Evolutionary conservation across 2,329 filamentous ascomycete genomes (phyloP), one percentile per base, ranked within the genome.

Genomic region (Pseudogymnoascus sp.): DNA sequence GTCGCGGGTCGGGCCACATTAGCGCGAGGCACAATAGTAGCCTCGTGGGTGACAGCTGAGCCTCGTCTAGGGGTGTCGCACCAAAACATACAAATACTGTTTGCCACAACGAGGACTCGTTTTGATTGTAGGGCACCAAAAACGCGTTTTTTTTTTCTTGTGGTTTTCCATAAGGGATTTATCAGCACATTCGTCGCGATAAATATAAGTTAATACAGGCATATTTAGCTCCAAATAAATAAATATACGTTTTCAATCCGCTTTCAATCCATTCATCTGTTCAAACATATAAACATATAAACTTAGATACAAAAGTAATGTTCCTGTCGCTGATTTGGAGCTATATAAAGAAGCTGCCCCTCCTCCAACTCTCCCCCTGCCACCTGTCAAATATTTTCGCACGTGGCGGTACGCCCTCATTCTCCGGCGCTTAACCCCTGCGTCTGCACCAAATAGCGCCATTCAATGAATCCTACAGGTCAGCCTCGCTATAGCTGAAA

Each of bases 1-100:
- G 50, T 56, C 50, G 50, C 29, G 50, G 50, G 26, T 56, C 50
- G 50, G 50, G 50, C 50, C 50, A 56, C 29, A 56, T 26, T 56
- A 56, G 50, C 50, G 50, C 50, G 11, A 56, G 50, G 50, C 50
- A 35, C 29, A 56, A 56, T 56, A 10, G 1, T 35, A 56, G 50
- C 50, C 50, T 56, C 14, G 50, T 19, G 50, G 29, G 6, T 56
- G 50, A 56, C 50, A 35, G 50, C 29, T 56, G 29, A 56, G 50
- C 50, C 50, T 56, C 29, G 29, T 13, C 26, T 13, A 19, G 50
- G 26, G n/a, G 4, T 29, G 6, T 6, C 47, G 16, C 47, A 31
- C n/a, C 14, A 53, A 53, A 16, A 47, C 42, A n/a, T 31, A 14
- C n/a, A 56, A 19, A 19, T 56, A 33, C 10, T 16, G 31, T 56